These are phyloP conservation scores for Persicaria maculosa DNA, from an alignment of 148 eudicot species.

Conservation along the genomic window DNA sequence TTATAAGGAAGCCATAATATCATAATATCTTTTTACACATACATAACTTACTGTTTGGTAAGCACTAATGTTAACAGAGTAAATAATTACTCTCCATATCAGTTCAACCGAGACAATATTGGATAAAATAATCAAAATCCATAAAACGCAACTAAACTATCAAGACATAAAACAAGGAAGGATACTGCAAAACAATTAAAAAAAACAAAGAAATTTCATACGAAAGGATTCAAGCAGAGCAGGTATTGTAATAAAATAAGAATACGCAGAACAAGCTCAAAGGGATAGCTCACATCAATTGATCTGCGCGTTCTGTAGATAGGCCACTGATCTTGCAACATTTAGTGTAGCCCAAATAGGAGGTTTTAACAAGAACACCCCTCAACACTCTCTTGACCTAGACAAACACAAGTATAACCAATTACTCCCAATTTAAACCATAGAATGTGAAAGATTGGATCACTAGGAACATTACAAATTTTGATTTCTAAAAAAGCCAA, in stretches of 20 bases:
- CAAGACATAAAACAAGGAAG: too few relatives aligned
- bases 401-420: neutral
- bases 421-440: neutral
- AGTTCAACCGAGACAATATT: too few relatives aligned
- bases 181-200: too few relatives aligned
- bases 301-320: slow-evolving; percentile 13
- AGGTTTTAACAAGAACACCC: slow-evolving; percentile 29
- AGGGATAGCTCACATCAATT: slow-evolving; percentile 13
- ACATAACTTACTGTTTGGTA: neutral
- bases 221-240: neutral
- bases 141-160: too few relatives aligned
- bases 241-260: neutral
- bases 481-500: too few relatives aligned
- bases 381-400: slow-evolving; percentile 35
- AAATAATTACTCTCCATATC: too few relatives aligned
- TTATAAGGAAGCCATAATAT: neutral
- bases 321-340: slow-evolving; percentile 18
- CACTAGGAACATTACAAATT: neutral
- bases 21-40: too few relatives aligned
- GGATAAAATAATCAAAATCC: too few relatives aligned
- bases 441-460: neutral
- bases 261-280: neutral
- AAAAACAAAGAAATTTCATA: too few relatives aligned
- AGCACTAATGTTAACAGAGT: neutral
- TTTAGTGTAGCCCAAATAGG: slow-evolving; percentile 25